A percentile compares a stretch with the other conserved stretches of the same genome.
Conservation (phyloP, 495 filamentous ascomycete genomes). For the Annulohypoxylon stygium region DNA sequence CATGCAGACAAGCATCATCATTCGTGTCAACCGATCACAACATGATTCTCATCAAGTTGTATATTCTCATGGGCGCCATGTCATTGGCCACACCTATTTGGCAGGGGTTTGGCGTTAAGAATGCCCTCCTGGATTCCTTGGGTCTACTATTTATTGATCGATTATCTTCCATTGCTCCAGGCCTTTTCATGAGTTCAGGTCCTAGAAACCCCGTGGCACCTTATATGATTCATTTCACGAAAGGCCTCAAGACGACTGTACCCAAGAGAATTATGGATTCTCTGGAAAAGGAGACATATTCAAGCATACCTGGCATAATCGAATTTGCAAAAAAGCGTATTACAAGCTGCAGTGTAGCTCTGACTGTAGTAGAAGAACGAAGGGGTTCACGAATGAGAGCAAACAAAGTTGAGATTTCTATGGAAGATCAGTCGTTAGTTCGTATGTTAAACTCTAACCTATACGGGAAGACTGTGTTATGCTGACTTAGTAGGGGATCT, state of each 20-base stretch:
- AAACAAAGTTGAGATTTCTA: conserved; percentile 53
- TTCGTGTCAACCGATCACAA: conserved; percentile 56
- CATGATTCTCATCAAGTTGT: conserved; percentile 62
- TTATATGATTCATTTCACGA: conserved; percentile 55
- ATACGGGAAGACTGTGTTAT: background rate
- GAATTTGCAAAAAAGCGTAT: conserved; percentile 54
- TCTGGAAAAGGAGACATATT: conserved; percentile 61
- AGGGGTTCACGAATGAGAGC: conserved; percentile 55
- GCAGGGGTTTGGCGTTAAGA: conserved; percentile 61
- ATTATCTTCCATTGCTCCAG: conserved; percentile 65
- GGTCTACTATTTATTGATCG: conserved; percentile 63
- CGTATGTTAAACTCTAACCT: conserved; percentile 51
- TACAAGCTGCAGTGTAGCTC: conserved; percentile 58
- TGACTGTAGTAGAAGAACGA: conserved; percentile 61
- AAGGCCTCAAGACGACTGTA: conserved; percentile 51
- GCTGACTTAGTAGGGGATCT: conserved; percentile 46
- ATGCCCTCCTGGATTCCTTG: conserved; percentile 63
- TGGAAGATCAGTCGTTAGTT: conserved; percentile 54
- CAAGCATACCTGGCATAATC: conserved; percentile 57
- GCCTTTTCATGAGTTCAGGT: conserved; percentile 48
- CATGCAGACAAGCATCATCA: conserved; percentile 50
- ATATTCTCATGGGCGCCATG: conserved; percentile 60
- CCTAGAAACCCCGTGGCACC: conserved; percentile 37
- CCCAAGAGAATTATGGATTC: conserved; percentile 60
- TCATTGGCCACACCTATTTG: conserved; percentile 59